Conservation (phyloP, 495 filamentous ascomycete species). For the Penicillium nucicola region DNA sequence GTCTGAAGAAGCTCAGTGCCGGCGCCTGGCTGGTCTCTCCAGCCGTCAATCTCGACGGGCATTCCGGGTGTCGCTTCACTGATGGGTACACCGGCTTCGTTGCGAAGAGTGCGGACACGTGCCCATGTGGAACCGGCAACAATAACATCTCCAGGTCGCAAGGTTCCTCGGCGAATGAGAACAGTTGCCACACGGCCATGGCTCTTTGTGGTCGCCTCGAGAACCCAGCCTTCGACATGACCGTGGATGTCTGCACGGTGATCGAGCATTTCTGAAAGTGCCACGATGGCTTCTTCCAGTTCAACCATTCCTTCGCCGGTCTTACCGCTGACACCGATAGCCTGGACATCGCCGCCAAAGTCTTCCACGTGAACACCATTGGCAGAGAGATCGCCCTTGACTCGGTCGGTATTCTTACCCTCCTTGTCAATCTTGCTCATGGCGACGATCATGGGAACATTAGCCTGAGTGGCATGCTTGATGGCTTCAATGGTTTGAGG, state of each 20-base stretch:
- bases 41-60: slow-evolving; percentile 89
- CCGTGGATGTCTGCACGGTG: slow-evolving; percentile 76
- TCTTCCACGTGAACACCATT: slow-evolving; percentile 92
- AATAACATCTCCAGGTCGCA: slow-evolving; percentile 76
- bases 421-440: slow-evolving; percentile 96
- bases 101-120: slow-evolving; percentile 74
- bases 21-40: slow-evolving; percentile 86
- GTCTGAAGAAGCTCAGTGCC: slow-evolving; percentile 88
- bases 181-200: slow-evolving; percentile 86
- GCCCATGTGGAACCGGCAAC: slow-evolving; percentile 87
- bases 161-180: slow-evolving; percentile 81
- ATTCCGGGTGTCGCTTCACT: slow-evolving; percentile 78
- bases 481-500: slow-evolving; percentile 96
- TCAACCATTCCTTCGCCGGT: slow-evolving; percentile 90
- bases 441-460: slow-evolving; percentile 96
- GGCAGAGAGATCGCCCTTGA: slow-evolving; percentile 83
- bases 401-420: slow-evolving; percentile 69
- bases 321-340: slow-evolving; percentile 86
- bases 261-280: slow-evolving; percentile 84
- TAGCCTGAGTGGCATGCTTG: slow-evolving; percentile 86
- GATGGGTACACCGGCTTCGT: slow-evolving; percentile 76
- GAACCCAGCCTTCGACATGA: slow-evolving; percentile 85
- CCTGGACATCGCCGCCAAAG: slow-evolving; percentile 91
- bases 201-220: slow-evolving; percentile 88
- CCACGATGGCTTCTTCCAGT: slow-evolving; percentile 83